Evolutionary conservation across 192 early-diverging fungal genomes (phyloP).

Genomic region (Linnemannia schmuckeri): DNA sequence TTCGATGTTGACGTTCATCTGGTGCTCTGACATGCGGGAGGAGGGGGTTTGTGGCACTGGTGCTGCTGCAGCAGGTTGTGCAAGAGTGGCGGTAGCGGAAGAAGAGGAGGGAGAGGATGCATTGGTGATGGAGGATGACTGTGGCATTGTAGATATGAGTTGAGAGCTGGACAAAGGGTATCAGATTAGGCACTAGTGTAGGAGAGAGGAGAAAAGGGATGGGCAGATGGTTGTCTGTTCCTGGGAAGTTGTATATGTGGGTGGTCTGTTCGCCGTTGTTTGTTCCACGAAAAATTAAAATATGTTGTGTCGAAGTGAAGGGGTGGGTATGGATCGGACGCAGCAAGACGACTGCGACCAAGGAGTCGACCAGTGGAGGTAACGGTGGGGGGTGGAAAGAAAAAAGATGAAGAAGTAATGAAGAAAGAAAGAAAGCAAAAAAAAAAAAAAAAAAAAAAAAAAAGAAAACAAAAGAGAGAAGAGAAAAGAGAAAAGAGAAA

Average conservation of each 20-base stretch:
- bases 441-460: not conserved
- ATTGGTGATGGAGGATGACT: not conserved
- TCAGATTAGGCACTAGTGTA: not conserved
- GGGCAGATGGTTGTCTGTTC: slow-evolving; percentile 4
- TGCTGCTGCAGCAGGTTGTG: not conserved
- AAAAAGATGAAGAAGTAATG: not conserved
- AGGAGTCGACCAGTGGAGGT: not conserved
- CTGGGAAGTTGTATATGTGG: not conserved
- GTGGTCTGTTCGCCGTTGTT: slow-evolving; percentile 47
- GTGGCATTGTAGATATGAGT: not conserved
- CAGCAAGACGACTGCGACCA: slow-evolving; percentile 15
- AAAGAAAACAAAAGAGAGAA: not conserved
- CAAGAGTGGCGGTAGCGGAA: not conserved
- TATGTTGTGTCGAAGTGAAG: not conserved
- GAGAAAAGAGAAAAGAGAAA: too few relatives aligned
- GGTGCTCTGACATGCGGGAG: slow-evolving; percentile 7
- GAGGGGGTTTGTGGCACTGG: not conserved
- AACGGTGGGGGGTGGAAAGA: not conserved
- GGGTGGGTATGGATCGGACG: not conserved
- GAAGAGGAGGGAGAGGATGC: slow-evolving; percentile 1
- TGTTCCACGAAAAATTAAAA: slow-evolving; percentile 34
- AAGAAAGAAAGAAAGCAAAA: slow-evolving; percentile 1
- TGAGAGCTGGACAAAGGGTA: not conserved
- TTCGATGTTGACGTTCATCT: slow-evolving; percentile 35
- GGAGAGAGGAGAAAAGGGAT: not conserved